Evolutionary conservation across 2,329 filamentous ascomycete species (phyloP).

Genomic region (Clonostachys sp.): DNA sequence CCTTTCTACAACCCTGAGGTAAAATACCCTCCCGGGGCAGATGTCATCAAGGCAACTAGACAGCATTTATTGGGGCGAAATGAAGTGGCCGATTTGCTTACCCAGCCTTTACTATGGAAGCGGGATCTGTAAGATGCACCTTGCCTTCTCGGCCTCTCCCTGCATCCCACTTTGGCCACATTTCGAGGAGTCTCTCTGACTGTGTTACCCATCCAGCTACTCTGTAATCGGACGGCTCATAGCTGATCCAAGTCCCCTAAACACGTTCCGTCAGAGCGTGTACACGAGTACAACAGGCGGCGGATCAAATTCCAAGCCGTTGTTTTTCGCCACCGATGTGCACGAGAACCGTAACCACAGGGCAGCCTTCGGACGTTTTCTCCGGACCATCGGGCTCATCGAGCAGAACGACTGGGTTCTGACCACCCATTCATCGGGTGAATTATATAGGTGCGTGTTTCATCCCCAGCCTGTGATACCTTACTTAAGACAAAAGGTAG

Average conservation of each 20-base stretch:
- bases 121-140: slow-evolving; percentile 9
- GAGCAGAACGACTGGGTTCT: slow-evolving; percentile 29
- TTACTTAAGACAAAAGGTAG: too few species aligned
- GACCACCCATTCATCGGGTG: slow-evolving; percentile 24
- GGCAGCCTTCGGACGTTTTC: slow-evolving; percentile 20
- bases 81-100: slow-evolving; percentile 1
- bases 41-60: not conserved
- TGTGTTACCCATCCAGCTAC: slow-evolving; percentile 17
- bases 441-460: slow-evolving; percentile 27
- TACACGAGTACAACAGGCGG: slow-evolving; percentile 37
- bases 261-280: slow-evolving; percentile 26
- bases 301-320: slow-evolving; percentile 17
- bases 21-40: not conserved
- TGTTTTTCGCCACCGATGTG: slow-evolving; percentile 33
- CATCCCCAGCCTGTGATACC: too few species aligned
- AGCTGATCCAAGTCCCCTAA: slow-evolving; percentile 20
- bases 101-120: slow-evolving; percentile 12
- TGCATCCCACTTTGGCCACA: too few species aligned
- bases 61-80: not conserved
- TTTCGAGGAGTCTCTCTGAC: too few species aligned
- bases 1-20: not conserved
- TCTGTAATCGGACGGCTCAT: slow-evolving; percentile 23
- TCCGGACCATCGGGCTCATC: slow-evolving; percentile 20
- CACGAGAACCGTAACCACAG: slow-evolving; percentile 34
- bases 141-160: too few species aligned